Conservation (phyloP, 129 eudicot genomes). For the Artemisia argyi region DNA sequence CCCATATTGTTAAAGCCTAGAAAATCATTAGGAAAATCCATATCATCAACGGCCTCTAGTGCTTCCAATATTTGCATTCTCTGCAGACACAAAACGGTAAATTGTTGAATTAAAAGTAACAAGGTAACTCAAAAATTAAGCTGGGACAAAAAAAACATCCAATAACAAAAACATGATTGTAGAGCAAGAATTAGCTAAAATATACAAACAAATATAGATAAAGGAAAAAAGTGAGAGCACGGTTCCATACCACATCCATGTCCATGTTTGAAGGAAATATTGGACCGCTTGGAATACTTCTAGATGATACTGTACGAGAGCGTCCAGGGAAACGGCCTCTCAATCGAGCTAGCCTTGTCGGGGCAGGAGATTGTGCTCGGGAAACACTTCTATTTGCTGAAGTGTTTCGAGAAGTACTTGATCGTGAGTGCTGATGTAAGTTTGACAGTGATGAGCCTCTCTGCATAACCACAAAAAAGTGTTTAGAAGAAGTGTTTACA, state of each 20-base stretch:
- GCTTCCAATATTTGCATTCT: slow-evolving; percentile 86
- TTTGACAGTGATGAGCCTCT: slow-evolving; percentile 34
- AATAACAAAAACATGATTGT: neutral
- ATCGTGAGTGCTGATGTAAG: slow-evolving; percentile 33
- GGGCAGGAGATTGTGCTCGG: slow-evolving; percentile 44
- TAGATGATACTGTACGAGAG: slow-evolving; percentile 52
- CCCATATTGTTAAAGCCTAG: slow-evolving; percentile 50
- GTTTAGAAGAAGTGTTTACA: neutral
- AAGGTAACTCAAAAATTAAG: neutral
- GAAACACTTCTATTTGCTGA: slow-evolving; percentile 39
- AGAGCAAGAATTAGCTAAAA: neutral
- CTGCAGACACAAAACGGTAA: slow-evolving; percentile 39
- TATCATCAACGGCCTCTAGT: slow-evolving; percentile 65
- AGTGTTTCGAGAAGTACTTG: slow-evolving; percentile 37
- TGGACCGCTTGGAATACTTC: slow-evolving; percentile 35
- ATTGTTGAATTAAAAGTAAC: slow-evolving; percentile 3
- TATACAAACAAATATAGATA: neutral
- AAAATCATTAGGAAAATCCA: slow-evolving; percentile 50
- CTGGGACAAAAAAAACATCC: neutral
- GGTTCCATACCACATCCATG: slow-evolving; percentile 66
- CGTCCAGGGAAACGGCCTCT: slow-evolving; percentile 77
- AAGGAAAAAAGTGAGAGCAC: slow-evolving; percentile 4
- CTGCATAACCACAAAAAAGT: slow-evolving; percentile 36
- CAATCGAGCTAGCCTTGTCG: slow-evolving; percentile 53
- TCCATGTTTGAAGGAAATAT: slow-evolving; percentile 80